Percentiles rank a stretch among this genome's conserved stretches.
phyloP scores from a whole-genome alignment of 2,329 filamentous ascomycete species.

The Ceratocystiopsis minuta region DNA sequence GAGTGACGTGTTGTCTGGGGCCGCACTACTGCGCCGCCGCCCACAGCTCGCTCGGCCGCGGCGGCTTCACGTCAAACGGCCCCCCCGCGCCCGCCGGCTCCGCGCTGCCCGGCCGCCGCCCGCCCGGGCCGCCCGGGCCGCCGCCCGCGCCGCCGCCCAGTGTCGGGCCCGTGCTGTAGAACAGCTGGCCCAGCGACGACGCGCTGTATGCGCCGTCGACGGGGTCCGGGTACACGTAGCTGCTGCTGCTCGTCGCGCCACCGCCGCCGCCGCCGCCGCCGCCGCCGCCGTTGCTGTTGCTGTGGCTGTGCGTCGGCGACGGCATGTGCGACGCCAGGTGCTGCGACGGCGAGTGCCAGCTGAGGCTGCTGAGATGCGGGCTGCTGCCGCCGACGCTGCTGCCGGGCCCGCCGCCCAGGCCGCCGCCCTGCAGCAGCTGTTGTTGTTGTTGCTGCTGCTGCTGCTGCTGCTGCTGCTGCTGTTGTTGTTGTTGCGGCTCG shows the following conservation, averaged over 20 bases:
- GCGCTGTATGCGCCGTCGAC: slow-evolving; percentile 46
- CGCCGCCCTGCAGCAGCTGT: no score
- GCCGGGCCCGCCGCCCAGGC: slow-evolving; percentile 15
- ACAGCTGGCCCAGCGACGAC: slow-evolving; percentile 46
- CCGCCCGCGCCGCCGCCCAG: background rate
- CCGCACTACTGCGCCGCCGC: slow-evolving; percentile 24
- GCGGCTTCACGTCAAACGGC: slow-evolving; percentile 18
- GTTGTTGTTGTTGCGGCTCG: slow-evolving; percentile 44
- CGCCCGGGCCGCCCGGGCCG: slow-evolving; percentile 20
- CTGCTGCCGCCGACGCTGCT: slow-evolving; percentile 58
- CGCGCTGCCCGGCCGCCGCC: slow-evolving; percentile 53
- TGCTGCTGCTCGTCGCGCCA: slow-evolving; percentile 29
- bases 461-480: slow-evolving; percentile 45
- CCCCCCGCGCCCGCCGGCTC: slow-evolving; percentile 29
- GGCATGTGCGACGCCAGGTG: slow-evolving; percentile 1
- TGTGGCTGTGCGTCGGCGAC: slow-evolving; percentile 4
- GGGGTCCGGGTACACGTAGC: slow-evolving; percentile 68
- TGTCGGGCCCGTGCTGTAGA: slow-evolving; percentile 32
- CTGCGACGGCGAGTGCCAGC: slow-evolving; percentile 76
- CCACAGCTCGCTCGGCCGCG: slow-evolving; percentile 37
- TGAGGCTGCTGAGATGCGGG: slow-evolving; percentile 64
- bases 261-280: background rate
- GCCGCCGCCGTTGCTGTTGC: slow-evolving; percentile 1
- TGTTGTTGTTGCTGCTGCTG: slow-evolving; percentile 66
- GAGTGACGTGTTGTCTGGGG: background rate